These are phyloP conservation scores for Neospora caninum DNA, from an alignment of 169 alveolate species.

Conservation along the genomic window DNA sequence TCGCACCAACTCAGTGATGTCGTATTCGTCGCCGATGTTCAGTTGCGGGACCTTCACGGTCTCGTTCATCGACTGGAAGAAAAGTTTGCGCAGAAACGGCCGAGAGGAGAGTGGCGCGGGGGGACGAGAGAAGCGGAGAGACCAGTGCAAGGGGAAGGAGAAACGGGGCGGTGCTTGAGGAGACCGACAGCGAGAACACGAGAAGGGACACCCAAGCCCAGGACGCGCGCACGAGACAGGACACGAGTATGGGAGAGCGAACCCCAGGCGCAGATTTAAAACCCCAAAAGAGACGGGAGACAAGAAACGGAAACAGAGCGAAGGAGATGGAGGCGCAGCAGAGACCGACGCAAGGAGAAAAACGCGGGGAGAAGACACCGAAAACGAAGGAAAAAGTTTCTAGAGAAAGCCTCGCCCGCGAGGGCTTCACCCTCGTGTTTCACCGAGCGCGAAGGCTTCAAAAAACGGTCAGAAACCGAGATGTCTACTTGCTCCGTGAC, in stretches of 20 bases:
- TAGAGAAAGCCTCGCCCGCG: too few relatives aligned
- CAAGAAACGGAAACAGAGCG: not conserved
- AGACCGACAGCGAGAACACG: too few relatives aligned
- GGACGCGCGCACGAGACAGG: too few relatives aligned
- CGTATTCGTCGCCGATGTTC: slow-evolving; percentile 80
- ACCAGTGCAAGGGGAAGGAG: not conserved
- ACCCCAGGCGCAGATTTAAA: not conserved
- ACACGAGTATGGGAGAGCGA: too few relatives aligned
- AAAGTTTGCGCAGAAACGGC: slow-evolving; percentile 65
- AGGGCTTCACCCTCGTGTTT: too few relatives aligned
- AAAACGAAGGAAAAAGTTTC: too few relatives aligned
- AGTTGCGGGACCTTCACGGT: slow-evolving; percentile 82
- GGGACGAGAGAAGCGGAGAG: slow-evolving; percentile 32
- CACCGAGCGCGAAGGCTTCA: too few relatives aligned
- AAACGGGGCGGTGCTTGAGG: too few relatives aligned
- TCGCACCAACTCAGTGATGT: slow-evolving; percentile 71
- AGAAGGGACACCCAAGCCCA: too few relatives aligned
- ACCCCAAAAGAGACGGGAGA: not conserved
- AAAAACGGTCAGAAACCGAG: too few relatives aligned
- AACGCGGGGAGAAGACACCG: too few relatives aligned
- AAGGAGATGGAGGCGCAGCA: not conserved
- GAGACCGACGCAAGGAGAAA: not conserved
- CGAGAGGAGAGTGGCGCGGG: slow-evolving; percentile 71
- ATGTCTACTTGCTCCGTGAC: too few relatives aligned
- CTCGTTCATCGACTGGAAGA: slow-evolving; percentile 85